phyloP scores from a whole-genome alignment of 352 stramenopile species.

The Thraustochytrium striatum region DNA sequence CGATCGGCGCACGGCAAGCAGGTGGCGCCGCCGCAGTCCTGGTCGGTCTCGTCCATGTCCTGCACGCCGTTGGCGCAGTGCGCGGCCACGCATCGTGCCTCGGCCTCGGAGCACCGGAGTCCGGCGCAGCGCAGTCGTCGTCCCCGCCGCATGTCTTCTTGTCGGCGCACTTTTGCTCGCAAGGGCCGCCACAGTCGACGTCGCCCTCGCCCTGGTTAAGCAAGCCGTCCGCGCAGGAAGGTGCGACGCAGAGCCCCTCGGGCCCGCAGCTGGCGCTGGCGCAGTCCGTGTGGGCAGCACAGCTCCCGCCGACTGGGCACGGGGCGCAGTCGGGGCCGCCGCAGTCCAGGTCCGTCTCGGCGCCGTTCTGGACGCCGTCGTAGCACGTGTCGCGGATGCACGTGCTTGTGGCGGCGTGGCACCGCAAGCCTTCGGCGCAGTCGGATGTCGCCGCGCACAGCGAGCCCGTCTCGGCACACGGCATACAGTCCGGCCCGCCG shows the following conservation, averaged over 20 bases:
- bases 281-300: background rate
- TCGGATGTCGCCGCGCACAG: background rate
- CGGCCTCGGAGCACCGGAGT: constrained; percentile 16
- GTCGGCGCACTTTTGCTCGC: background rate
- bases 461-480: constrained; percentile 9
- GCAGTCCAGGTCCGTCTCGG: constrained; percentile 42
- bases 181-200: constrained; percentile 51
- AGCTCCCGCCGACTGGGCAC: background rate
- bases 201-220: constrained; percentile 50
- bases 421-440: constrained; percentile 13
- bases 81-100: constrained; percentile 1
- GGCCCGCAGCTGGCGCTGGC: background rate
- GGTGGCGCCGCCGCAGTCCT: constrained; percentile 23
- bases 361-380: constrained; percentile 28
- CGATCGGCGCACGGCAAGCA: constrained; percentile 11
- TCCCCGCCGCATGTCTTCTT: constrained; percentile 7
- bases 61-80: constrained; percentile 27
- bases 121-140: constrained; percentile 16
- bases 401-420: background rate
- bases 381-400: constrained; percentile 16
- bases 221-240: constrained; percentile 43
- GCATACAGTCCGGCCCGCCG: constrained; percentile 39
- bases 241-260: background rate
- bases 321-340: constrained; percentile 36
- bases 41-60: constrained; percentile 4